Evolutionary conservation across 768 basidiomycete species (phyloP).

Genomic region (Hypholoma fasciculare): DNA sequence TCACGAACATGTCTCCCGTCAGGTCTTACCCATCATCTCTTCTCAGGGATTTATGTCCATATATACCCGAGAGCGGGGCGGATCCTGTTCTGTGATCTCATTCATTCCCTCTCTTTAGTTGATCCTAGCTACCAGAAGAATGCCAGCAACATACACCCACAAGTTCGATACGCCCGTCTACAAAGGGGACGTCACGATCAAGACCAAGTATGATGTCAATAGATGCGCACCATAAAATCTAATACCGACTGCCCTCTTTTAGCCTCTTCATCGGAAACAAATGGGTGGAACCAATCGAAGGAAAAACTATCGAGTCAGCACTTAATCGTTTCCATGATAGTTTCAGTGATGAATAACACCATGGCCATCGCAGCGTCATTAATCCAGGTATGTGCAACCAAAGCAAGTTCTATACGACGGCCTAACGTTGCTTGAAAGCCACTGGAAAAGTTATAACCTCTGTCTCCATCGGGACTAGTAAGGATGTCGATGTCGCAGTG

Average conservation of each 20-base stretch:
- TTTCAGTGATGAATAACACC: background rate
- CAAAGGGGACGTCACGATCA: slow-evolving; percentile 54
- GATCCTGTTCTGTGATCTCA: background rate
- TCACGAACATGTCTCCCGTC: too few species aligned
- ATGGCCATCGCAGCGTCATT: slow-evolving; percentile 41
- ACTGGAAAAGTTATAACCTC: slow-evolving; percentile 62
- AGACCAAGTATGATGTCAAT: slow-evolving; percentile 43
- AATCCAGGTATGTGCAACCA: slow-evolving; percentile 45
- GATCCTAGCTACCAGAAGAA: slow-evolving; percentile 9
- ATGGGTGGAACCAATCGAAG: slow-evolving; percentile 60
- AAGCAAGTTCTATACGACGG: background rate
- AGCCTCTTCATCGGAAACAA: slow-evolving; percentile 73
- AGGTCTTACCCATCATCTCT: too few species aligned
- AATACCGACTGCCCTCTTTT: background rate
- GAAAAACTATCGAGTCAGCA: slow-evolving; percentile 66
- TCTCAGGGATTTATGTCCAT: too few species aligned
- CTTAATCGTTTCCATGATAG: slow-evolving; percentile 21
- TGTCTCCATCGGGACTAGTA: slow-evolving; percentile 57
- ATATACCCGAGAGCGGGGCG: background rate
- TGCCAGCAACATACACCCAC: slow-evolving; percentile 43
- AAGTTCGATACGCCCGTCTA: slow-evolving; percentile 51
- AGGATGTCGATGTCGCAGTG: slow-evolving; percentile 81
- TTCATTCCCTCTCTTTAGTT: background rate
- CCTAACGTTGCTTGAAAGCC: slow-evolving; percentile 42
- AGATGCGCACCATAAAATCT: background rate